Percentiles rank a stretch among this genome's conserved stretches.
phyloP scores from a whole-genome alignment of 768 basidiomycete genomes.

The Hysterangium stoloniferum region DNA sequence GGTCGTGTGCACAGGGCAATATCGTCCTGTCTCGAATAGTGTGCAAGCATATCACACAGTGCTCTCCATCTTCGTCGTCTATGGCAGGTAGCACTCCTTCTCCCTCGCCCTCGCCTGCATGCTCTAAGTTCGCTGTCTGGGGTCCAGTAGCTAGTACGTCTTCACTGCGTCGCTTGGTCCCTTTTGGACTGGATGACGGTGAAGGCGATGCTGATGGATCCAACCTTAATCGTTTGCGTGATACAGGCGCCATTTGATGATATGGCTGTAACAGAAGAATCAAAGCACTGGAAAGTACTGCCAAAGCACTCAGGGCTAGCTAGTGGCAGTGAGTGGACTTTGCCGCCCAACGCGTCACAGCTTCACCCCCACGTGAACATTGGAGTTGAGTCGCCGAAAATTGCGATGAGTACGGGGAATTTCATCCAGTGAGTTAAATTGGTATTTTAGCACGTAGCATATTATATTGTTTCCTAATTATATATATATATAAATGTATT shows the following conservation, averaged over 20 bases:
- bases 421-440: too few relatives aligned
- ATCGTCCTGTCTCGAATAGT: conserved; percentile 67
- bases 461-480: too few relatives aligned
- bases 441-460: too few relatives aligned
- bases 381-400: too few relatives aligned
- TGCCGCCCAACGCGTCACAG: too few relatives aligned
- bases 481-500: too few relatives aligned
- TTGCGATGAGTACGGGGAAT: too few relatives aligned
- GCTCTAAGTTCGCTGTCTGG: background rate
- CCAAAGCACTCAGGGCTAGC: too few relatives aligned
- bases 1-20: conserved; percentile 74
- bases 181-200: background rate
- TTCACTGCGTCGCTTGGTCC: background rate
- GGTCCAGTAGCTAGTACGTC: background rate
- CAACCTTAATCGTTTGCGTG: conserved; percentile 34
- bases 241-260: conserved; percentile 8
- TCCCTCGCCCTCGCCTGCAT: background rate
- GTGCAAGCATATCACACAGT: conserved; percentile 87
- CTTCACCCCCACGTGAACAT: too few relatives aligned
- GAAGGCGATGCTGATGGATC: conserved; percentile 20
- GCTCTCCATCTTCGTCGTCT: conserved; percentile 35
- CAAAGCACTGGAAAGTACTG: too few relatives aligned
- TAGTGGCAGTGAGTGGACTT: too few relatives aligned
- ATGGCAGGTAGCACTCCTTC: background rate
- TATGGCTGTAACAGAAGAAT: too few relatives aligned